Evolutionary conservation across 768 basidiomycete genomes (phyloP), one percentile per base, ranked within the genome.

Genomic region (Neoboletus magnificus): DNA sequence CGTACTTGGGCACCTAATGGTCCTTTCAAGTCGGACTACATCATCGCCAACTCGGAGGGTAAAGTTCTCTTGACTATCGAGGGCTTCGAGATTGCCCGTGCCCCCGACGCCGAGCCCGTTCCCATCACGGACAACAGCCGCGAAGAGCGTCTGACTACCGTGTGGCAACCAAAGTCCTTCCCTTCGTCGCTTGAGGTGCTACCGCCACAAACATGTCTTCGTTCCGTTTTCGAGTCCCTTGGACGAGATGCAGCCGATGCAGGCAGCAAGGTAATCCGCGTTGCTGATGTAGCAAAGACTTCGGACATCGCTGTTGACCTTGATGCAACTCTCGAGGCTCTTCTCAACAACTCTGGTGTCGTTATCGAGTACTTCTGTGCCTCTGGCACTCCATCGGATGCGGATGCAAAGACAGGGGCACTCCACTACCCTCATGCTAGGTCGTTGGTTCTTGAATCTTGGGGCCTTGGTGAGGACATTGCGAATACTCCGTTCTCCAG

Each of bases 41-140:
- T 70, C 50, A 61, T 72, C 32, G 57, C 63, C 30, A 70, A 67
- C 44, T 58, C 62, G 46, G 63, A 68, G 37, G 70, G 72, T 1
- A 64, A 58, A 13, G 58, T 72, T 1, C 59, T 73, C 30, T 63
- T 73, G 44, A 73, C 72, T 3, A 70, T 73, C 33, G 68, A 69
- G 35, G 68, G 67, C 5, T 71, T 73, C 53, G 71, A 73, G 51
- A 70, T 71, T 43, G 67, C 69, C 0, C 65, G 55, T 32, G 72
- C 73, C 6, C 67, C 68, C 12, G 69, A 61, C 30, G 58, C 68
- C 0, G 64, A 68, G 29, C 67, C 69, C 0, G 52, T 70, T 42
- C 8, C 55, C 5, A 65, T 70, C 40, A 61, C 55, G 4, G 69
- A 70, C 30, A 58, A 42, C 46, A 65, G 61, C 41, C 57, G 63